Evolutionary conservation across 2,329 filamentous ascomycete genomes (phyloP).

Genomic region (Penicillium expansum): DNA sequence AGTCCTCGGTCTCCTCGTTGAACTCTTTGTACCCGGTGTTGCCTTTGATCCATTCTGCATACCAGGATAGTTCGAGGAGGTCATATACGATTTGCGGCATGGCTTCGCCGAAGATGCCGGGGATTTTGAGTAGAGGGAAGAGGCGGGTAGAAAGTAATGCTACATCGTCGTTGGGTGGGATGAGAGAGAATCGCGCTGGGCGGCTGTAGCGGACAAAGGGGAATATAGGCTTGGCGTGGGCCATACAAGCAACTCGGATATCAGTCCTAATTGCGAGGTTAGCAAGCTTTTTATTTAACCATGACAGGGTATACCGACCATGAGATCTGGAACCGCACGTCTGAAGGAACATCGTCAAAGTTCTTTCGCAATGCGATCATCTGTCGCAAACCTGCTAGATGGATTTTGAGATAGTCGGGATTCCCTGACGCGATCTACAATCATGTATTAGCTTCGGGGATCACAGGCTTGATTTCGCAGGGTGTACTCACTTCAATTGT

Average conservation of each 20-base stretch:
- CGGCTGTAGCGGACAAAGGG: constrained; percentile 37
- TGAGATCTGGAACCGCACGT: constrained; percentile 41
- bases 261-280: constrained; percentile 34
- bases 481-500: constrained; percentile 37
- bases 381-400: constrained; percentile 40
- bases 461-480: neutral
- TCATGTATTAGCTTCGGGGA: neutral
- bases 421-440: constrained; percentile 40
- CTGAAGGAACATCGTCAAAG: constrained; percentile 38
- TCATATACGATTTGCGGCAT: constrained; percentile 37
- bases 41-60: constrained; percentile 39
- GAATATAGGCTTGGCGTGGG: constrained; percentile 39
- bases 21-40: constrained; percentile 29
- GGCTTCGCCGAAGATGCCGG: constrained; percentile 34
- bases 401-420: constrained; percentile 40
- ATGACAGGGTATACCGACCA: constrained; percentile 27
- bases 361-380: constrained; percentile 40
- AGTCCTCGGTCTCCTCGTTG: constrained; percentile 37
- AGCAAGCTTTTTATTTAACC: neutral
- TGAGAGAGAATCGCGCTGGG: constrained; percentile 30
- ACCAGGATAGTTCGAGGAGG: constrained; percentile 36
- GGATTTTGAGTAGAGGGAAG: constrained; percentile 33
- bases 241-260: constrained; percentile 41
- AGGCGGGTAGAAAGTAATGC: constrained; percentile 34
- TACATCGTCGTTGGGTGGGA: constrained; percentile 32